Evolutionary conservation across 2,329 filamentous ascomycete genomes (phyloP).

Genomic region (Herpotrichia juniperi): DNA sequence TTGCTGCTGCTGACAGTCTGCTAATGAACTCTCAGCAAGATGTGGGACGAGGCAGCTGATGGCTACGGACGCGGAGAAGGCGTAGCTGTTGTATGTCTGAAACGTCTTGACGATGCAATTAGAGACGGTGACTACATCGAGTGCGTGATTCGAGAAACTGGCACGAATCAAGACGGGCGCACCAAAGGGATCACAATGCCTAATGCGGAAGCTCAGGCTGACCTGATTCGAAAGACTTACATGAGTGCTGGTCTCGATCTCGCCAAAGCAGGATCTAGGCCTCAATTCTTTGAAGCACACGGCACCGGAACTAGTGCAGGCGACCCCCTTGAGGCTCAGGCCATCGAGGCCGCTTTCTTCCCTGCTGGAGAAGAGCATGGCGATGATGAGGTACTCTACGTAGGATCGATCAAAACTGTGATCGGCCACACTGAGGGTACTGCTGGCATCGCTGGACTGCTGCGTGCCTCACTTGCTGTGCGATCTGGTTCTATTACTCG

Average conservation of each 20-base stretch:
- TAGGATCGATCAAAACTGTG: slow-evolving; percentile 40
- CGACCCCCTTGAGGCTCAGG: slow-evolving; percentile 32
- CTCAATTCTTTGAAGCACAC: slow-evolving; percentile 48
- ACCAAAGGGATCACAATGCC: slow-evolving; percentile 50
- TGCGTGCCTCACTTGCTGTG: slow-evolving; percentile 44
- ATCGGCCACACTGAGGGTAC: slow-evolving; percentile 50
- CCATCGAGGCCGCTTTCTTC: slow-evolving; percentile 23
- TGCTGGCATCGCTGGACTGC: slow-evolving; percentile 42
- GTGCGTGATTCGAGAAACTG: slow-evolving; percentile 44
- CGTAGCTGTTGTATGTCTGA: slow-evolving; percentile 57
- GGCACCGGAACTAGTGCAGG: slow-evolving; percentile 49
- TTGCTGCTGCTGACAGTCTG: slow-evolving; percentile 18
- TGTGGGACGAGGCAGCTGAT: slow-evolving; percentile 50
- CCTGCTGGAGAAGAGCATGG: neutral
- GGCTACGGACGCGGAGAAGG: slow-evolving; percentile 62
- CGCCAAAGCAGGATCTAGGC: slow-evolving; percentile 9
- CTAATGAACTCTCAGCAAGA: slow-evolving; percentile 23
- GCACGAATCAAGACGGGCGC: slow-evolving; percentile 46
- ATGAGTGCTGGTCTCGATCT: slow-evolving; percentile 38
- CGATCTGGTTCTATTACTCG: slow-evolving; percentile 38
- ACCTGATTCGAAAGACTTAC: slow-evolving; percentile 46
- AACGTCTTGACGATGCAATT: slow-evolving; percentile 56
- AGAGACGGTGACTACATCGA: slow-evolving; percentile 54
- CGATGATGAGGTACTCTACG: slow-evolving; percentile 6
- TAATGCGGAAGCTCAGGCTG: slow-evolving; percentile 39